Evolutionary conservation across 306 rosid genomes (phyloP).

Genomic region (Rosa chinensis): DNA sequence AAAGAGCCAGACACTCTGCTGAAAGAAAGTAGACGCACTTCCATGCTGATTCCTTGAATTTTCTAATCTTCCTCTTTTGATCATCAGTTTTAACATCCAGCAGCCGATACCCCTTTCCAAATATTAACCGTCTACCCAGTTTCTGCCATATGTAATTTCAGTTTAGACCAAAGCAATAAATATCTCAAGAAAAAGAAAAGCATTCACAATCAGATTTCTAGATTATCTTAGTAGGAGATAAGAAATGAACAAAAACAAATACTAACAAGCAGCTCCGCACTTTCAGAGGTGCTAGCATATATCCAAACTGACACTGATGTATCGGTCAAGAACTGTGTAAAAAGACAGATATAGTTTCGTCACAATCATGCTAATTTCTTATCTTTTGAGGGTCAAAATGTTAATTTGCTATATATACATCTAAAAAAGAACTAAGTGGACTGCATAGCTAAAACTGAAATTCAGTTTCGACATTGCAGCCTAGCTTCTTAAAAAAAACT

Average conservation of each 20-base stretch:
- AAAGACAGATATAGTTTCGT: not conserved
- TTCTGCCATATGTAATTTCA: slow-evolving; percentile 49
- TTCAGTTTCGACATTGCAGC: not conserved
- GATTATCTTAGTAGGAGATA: not conserved
- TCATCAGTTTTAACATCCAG: slow-evolving; percentile 48
- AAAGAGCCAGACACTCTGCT: slow-evolving; percentile 74
- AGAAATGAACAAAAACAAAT: not conserved
- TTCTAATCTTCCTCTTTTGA: slow-evolving; percentile 67
- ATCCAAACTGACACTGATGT: not conserved
- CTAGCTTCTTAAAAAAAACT: not conserved
- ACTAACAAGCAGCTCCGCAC: not conserved
- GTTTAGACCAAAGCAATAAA: slow-evolving; percentile 28
- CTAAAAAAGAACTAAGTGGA: too few species aligned
- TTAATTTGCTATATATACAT: not conserved
- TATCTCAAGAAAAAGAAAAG: slow-evolving; percentile 11
- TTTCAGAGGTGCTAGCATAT: not conserved
- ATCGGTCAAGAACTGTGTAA: not conserved
- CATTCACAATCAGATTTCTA: not conserved
- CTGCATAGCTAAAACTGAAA: not conserved
- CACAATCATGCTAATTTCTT: not conserved
- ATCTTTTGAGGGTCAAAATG: not conserved
- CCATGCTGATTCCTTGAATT: slow-evolving; percentile 98
- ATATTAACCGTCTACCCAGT: slow-evolving; percentile 63
- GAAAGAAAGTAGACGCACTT: slow-evolving; percentile 79
- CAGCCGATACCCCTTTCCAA: slow-evolving; percentile 56